Base-by-base conservation (phyloP, 1,284 basidiomycete genomes). In the Microbotryomycetes sp. region DNA sequence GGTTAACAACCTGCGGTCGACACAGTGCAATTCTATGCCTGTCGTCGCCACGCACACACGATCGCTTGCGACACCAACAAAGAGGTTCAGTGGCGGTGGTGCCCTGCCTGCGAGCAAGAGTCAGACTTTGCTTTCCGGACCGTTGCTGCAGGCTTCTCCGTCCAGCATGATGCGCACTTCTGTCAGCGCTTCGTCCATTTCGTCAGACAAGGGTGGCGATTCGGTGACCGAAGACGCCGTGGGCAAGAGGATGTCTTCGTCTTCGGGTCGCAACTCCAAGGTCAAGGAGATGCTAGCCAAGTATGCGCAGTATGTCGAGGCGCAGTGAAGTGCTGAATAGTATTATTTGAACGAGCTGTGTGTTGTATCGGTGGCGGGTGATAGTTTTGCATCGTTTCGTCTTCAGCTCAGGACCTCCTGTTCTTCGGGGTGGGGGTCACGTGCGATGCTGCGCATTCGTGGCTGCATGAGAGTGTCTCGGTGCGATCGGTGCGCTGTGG, bases 131-230 rank as follows among this genome's bases (percentile, higher is more conserved):
- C 26, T 48, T 7, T 53, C 48, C 6, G 63, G 63, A 26, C 13
- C 49, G 13, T 26, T 1, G 49, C 49, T 51, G 18, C 15, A 24
- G 18, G 23, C 49, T n/a, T 51, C 49, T 51, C 49, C 49, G 21
- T 11, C 49, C 21, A 24, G 49, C 18, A 28, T 51, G 49, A 2
- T 26, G 26, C 18, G 29, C 5, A 5, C 64, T 0, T 23, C 53
- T 0, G 41, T 55, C 2, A 61, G 61, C 2, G 56, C 54, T 15
- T 56, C 65, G 0, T 64, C 62, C 56, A 56, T 66, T 47, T 63
- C 35, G 35, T 41, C 35, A 63, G 35, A 63, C 65, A 30, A 63
- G 59, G 0, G 46, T 63, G 23, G 60, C 58, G 5, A 15, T 48
- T 1, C 11, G 27, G 1, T n/a, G 30, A 2, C 45, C 55, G 27